A percentile compares a stretch with the other conserved stretches of the same genome.
These are phyloP conservation scores for Thielaviopsis cerberus DNA, from an alignment of 2,329 filamentous ascomycete species.

Conservation along the genomic window DNA sequence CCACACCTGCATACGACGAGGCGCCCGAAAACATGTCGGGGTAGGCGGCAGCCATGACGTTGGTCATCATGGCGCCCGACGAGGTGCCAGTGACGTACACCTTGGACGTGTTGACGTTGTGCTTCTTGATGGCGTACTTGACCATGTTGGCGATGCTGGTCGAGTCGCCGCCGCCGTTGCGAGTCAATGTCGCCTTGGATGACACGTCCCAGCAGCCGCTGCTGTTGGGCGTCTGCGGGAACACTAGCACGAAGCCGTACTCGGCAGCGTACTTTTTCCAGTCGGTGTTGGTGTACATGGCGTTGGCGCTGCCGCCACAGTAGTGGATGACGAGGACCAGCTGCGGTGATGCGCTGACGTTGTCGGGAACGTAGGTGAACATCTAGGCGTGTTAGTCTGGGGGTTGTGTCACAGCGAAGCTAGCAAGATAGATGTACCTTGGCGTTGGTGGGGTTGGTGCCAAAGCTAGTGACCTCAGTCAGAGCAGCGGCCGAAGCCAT, in stretches of 20 bases:
- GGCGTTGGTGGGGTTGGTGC: slow-evolving; percentile 16
- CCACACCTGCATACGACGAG: slow-evolving; percentile 32
- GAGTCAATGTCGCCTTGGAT: slow-evolving; percentile 29
- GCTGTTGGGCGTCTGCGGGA: slow-evolving; percentile 32
- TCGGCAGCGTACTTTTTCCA: slow-evolving; percentile 27
- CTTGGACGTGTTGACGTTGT: slow-evolving; percentile 29
- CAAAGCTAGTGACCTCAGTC: slow-evolving; percentile 24
- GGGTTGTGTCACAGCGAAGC: background rate
- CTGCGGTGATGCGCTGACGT: slow-evolving; percentile 22
- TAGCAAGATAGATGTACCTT: background rate
- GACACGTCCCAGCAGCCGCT: slow-evolving; percentile 41
- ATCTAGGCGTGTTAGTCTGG: slow-evolving; percentile 10
- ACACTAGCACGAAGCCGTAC: slow-evolving; percentile 32
- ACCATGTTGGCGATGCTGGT: slow-evolving; percentile 42
- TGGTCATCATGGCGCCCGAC: slow-evolving; percentile 32
- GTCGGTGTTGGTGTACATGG: slow-evolving; percentile 29
- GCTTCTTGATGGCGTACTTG: slow-evolving; percentile 31
- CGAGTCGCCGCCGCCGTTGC: slow-evolving; percentile 37
- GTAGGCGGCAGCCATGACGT: slow-evolving; percentile 30
- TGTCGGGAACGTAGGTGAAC: slow-evolving; percentile 20
- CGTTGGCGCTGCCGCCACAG: slow-evolving; percentile 31
- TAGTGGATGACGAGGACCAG: slow-evolving; percentile 35
- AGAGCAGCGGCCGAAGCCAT: slow-evolving; percentile 15
- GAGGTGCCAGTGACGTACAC: slow-evolving; percentile 35
- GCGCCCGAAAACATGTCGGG: slow-evolving; percentile 35